Evolutionary conservation across 441 rosid species (phyloP), one percentile per base, ranked within the genome.

Genomic region (Populus trichocarpa): DNA sequence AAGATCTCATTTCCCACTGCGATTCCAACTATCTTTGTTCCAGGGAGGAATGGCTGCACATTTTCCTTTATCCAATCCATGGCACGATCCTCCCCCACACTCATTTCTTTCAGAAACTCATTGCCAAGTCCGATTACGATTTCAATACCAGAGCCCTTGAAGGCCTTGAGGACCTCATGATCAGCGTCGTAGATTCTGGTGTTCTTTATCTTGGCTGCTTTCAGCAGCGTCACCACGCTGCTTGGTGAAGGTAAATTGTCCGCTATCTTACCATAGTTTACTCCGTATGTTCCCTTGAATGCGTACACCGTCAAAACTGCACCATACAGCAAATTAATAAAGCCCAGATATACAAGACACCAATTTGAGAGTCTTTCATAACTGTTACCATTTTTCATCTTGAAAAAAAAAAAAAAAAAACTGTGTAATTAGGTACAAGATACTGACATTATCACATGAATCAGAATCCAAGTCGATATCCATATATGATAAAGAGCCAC

Each of bases 1-100:
- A 96, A 75, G 25, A 96, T 88, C 83, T 96, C 99, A 70, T 96
- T 96, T 20, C 99, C 99, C 1, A 96, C 87, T 0, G 98, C 93
- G 2, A 96, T 90, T 50, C 99, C 98, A 1, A 87, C 80, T 9
- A 96, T 91, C 13, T 2, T 79, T 2, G 97, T 92, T 30, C 88
- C 89, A 0, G 93, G 89, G 70, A 90, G 88, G 79, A 86, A 96
- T 33, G 96, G 96, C 81, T 96, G 79, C 42, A 96, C 92, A 78
- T 96, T 94, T 77, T 83, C 90, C 81, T 96, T 92, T 32, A 96
- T 72, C 97, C 99, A 96, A 76, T 81, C 83, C 91, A 96, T 82
- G 35, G 98, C 96, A 1, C 92, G 87, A 69, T 96, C 98, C 83
- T 96, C 97, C 0, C 90, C 94, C 3, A 89, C 65, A 33, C 97